Percentiles rank a stretch among this genome's conserved stretches.
Conservation (phyloP, 768 basidiomycete species). For the Mycena vulgaris region DNA sequence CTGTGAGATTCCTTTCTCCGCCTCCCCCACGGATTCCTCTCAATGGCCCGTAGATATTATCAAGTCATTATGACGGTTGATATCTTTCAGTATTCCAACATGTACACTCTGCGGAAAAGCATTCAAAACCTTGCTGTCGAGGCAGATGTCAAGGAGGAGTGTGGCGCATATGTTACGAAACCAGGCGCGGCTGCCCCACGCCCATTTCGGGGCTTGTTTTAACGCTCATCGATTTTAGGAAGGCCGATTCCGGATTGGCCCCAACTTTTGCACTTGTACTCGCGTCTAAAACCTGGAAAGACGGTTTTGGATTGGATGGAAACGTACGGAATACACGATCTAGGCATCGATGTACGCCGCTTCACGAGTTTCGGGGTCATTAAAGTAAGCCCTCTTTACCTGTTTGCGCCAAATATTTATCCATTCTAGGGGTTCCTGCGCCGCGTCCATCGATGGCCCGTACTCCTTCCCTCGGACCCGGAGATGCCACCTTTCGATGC, state of each 20-base stretch:
- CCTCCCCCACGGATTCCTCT: not conserved
- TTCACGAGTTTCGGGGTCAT: constrained; percentile 98
- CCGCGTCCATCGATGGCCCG: constrained; percentile 93
- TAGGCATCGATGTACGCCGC: constrained; percentile 92
- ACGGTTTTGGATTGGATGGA: constrained; percentile 94
- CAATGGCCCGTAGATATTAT: constrained; percentile 76
- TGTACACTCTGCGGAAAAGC: constrained; percentile 92
- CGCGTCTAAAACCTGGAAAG: constrained; percentile 85
- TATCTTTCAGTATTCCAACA: constrained; percentile 98
- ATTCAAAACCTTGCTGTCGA: constrained; percentile 92
- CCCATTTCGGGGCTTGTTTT: not conserved
- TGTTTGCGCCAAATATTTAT: constrained; percentile 5
- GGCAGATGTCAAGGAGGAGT: constrained; percentile 88
- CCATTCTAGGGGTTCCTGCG: constrained; percentile 85
- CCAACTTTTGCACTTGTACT: constrained; percentile 87
- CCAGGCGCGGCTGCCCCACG: constrained; percentile 63
- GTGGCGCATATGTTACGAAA: constrained; percentile 91
- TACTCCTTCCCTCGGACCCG: constrained; percentile 68
- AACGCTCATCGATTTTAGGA: constrained; percentile 52
- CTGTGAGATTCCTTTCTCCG: constrained; percentile 75
- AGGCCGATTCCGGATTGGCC: constrained; percentile 87
- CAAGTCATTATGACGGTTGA: constrained; percentile 97
- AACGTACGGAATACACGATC: constrained; percentile 73
- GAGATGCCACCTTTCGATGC: constrained; percentile 39
- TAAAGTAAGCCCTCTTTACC: constrained; percentile 69